Conservation (phyloP, 1,284 basidiomycete genomes). For the Afroboletus lepidellus region DNA sequence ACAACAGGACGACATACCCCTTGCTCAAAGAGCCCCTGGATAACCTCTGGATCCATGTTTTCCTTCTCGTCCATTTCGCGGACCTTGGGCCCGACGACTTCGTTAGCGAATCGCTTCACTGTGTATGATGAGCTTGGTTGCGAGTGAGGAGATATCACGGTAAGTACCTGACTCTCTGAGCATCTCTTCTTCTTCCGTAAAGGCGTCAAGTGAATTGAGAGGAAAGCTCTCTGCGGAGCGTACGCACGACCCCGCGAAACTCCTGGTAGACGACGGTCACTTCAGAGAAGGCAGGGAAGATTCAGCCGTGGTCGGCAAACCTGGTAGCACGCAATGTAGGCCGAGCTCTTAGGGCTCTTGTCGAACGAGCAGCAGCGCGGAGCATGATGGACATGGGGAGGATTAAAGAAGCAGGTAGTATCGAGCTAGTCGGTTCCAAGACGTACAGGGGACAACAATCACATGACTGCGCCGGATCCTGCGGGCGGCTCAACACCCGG, state of each 20-base stretch:
- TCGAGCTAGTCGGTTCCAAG: neutral
- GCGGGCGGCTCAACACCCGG: too few relatives aligned
- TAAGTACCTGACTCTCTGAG: constrained; percentile 79
- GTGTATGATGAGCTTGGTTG: neutral
- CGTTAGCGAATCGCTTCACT: constrained; percentile 88
- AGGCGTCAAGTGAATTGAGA: constrained; percentile 69
- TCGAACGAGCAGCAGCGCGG: constrained; percentile 21
- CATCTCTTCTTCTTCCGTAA: constrained; percentile 92
- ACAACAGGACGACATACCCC: constrained; percentile 59
- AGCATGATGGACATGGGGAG: constrained; percentile 21
- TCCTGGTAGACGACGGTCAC: constrained; percentile 12
- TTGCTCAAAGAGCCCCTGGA: constrained; percentile 92
- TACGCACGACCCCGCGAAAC: constrained; percentile 20
- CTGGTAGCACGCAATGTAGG: constrained; percentile 8
- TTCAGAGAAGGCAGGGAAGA: neutral
- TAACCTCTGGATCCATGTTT: constrained; percentile 87
- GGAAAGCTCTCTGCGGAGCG: constrained; percentile 16
- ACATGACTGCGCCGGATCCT: constrained; percentile 16
- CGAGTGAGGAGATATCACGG: neutral
- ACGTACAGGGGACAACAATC: constrained; percentile 17
- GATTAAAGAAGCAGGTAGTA: too few relatives aligned
- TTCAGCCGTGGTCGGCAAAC: constrained; percentile 8
- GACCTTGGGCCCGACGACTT: constrained; percentile 89
- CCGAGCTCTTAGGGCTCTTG: constrained; percentile 10
- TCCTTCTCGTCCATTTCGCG: constrained; percentile 98